Evolutionary conservation across 2,329 filamentous ascomycete species (phyloP), one percentile per base, ranked within the genome.

Genomic region (Fusarium chuoi): DNA sequence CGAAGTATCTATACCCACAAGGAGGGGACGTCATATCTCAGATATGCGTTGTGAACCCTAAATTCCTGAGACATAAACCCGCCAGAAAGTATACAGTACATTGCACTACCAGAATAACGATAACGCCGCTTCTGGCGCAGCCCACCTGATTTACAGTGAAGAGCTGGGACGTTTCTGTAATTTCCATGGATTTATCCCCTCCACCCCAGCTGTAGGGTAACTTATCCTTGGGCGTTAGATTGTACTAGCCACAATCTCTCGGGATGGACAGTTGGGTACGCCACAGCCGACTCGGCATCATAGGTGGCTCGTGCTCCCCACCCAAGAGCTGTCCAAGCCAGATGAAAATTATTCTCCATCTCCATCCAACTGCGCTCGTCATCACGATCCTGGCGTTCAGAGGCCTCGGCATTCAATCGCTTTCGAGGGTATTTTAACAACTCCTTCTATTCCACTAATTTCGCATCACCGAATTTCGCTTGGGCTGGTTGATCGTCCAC

Each of bases 331-430:
- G 65, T 78, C 70, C 65, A 64, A 71, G 67, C 72, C 73, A 70
- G 77, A 77, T 81, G 80, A 82, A 82, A 82, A 82, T 81, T 82
- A 80, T 82, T 81, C 79, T 79, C 74, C 77, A 78, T 77, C 77
- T 76, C 67, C 75, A 77, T 73, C 71, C 75, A 78, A 73, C 78
- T 71, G 66, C 77, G 74, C 76, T 79, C 77, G 77, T 77, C 79
- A 79, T 79, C 79, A 79, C 79, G 74, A 77, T 76, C 70, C 78
- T 77, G 79, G 78, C 78, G 79, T 72, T 71, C 69, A 78, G 75
- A 75, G 71, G 75, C 69, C 62, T 73, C 70, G 68, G 74, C 67
- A 75, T 73, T 65, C 73, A 74, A 73, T 75, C 59, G 64, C 73
- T 59, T 77, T 61, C 42, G 60, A 71, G 75, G 76, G 67, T 73